A percentile compares a stretch with the other conserved stretches of the same genome.
phyloP scores from a whole-genome alignment of 441 rosid species.

The Geranium incanum region DNA sequence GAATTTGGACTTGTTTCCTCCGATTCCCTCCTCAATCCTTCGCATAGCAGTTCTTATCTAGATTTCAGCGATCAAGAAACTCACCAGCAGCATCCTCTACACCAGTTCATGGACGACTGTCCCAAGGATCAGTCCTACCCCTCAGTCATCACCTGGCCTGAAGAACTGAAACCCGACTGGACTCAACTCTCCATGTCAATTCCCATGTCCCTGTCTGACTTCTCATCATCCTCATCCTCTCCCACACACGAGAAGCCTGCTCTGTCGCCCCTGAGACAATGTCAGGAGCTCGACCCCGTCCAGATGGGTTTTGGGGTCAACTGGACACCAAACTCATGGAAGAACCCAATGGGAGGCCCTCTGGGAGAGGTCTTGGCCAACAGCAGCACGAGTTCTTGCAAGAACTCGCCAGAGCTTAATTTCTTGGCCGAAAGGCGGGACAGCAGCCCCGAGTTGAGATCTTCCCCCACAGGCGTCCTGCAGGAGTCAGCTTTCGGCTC shows the following conservation, averaged over 20 bases:
- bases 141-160: conserved; percentile 46
- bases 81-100: conserved; percentile 32
- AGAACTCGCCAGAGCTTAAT: conserved; percentile 32
- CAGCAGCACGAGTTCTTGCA: conserved; percentile 26
- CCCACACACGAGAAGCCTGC: conserved; percentile 36
- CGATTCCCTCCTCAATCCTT: conserved; percentile 38
- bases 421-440: conserved; percentile 39
- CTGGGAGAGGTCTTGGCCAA: conserved; percentile 47
- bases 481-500: conserved; percentile 43
- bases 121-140: conserved; percentile 36
- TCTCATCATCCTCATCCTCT: conserved; percentile 42
- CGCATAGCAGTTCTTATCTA: conserved; percentile 23
- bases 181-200: conserved; percentile 76
- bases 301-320: conserved; percentile 31
- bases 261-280: conserved; percentile 40
- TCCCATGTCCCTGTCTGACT: conserved; percentile 41
- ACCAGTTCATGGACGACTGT: conserved; percentile 40
- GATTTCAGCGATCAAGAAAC: conserved; percentile 38
- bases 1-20: conserved; percentile 47
- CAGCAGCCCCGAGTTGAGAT: conserved; percentile 34
- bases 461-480: conserved; percentile 52
- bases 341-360: conserved; percentile 43
- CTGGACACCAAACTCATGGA: conserved; percentile 40
- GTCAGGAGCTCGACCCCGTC: conserved; percentile 33
- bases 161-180: conserved; percentile 53